Evolutionary conservation across 805 yeast genomes (phyloP).

Genomic region (Zygotorulaspora florentina): DNA sequence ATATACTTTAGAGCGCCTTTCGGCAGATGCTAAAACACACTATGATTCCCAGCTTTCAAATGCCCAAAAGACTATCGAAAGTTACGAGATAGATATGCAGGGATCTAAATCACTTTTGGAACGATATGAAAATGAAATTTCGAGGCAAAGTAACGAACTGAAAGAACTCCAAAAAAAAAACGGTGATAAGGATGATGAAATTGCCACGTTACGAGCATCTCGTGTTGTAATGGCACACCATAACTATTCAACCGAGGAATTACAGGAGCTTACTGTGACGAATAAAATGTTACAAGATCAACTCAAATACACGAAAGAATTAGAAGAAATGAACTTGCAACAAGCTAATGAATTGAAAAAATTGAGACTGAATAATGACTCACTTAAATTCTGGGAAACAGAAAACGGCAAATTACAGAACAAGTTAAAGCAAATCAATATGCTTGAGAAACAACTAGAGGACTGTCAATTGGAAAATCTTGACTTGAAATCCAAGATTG

Average conservation of each 20-base stretch:
- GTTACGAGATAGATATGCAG: conserved; percentile 16
- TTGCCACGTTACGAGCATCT: conserved; percentile 31
- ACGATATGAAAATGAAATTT: conserved; percentile 27
- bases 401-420: conserved; percentile 35
- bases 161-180: conserved; percentile 20
- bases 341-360: conserved; percentile 51
- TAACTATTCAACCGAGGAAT: conserved; percentile 32
- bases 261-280: conserved; percentile 33
- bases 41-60: conserved; percentile 24
- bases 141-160: conserved; percentile 22
- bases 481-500: conserved; percentile 43
- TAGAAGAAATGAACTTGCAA: conserved; percentile 50
- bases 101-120: conserved; percentile 19
- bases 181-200: conserved; percentile 25
- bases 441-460: conserved; percentile 43
- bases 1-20: conserved; percentile 25
- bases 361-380: conserved; percentile 35
- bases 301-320: conserved; percentile 40
- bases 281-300: conserved; percentile 40
- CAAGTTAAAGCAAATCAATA: conserved; percentile 42
- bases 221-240: conserved; percentile 37
- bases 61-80: conserved; percentile 16
- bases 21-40: conserved; percentile 38
- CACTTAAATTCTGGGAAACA: conserved; percentile 23
- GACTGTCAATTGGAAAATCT: conserved; percentile 49